Conservation (phyloP, 1,284 basidiomycete genomes). For the Boletus smithii region DNA sequence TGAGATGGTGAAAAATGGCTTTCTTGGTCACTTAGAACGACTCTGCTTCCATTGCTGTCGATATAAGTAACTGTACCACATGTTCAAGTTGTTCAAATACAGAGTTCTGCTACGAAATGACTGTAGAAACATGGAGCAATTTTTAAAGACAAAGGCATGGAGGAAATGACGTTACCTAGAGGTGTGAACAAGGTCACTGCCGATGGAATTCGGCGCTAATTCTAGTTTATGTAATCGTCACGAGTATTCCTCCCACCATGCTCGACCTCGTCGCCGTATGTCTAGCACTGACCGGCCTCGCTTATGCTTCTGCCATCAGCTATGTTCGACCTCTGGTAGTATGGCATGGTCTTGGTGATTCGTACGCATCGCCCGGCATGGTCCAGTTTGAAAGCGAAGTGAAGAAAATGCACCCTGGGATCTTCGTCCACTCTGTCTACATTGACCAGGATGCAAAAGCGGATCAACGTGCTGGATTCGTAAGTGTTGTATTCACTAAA, state of each 20-base stretch:
- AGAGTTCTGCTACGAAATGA: no score
- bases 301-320: slow-evolving; percentile 13
- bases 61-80: no score
- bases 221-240: slow-evolving; percentile 15
- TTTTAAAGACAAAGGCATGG: no score
- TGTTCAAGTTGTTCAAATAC: no score
- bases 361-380: slow-evolving; percentile 65
- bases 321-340: slow-evolving; percentile 73
- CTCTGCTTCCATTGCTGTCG: no score
- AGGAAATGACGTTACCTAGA: no score
- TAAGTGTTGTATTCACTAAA: slow-evolving; percentile 42
- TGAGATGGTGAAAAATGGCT: no score
- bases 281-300: slow-evolving; percentile 13
- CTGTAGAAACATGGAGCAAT: no score
- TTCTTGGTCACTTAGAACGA: no score
- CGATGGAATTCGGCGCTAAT: no score
- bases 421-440: slow-evolving; percentile 83
- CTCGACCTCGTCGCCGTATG: slow-evolving; percentile 6
- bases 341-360: slow-evolving; percentile 92
- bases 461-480: slow-evolving; percentile 80
- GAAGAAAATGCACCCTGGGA: slow-evolving; percentile 72
- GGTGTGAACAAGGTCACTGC: no score
- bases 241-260: no score
- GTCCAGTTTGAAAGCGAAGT: slow-evolving; percentile 65
- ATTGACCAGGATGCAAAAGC: slow-evolving; percentile 63